Evolutionary conservation across 2,329 filamentous ascomycete species (phyloP), one percentile per base, ranked within the genome.

Genomic region (Corynespora cassiicola): DNA sequence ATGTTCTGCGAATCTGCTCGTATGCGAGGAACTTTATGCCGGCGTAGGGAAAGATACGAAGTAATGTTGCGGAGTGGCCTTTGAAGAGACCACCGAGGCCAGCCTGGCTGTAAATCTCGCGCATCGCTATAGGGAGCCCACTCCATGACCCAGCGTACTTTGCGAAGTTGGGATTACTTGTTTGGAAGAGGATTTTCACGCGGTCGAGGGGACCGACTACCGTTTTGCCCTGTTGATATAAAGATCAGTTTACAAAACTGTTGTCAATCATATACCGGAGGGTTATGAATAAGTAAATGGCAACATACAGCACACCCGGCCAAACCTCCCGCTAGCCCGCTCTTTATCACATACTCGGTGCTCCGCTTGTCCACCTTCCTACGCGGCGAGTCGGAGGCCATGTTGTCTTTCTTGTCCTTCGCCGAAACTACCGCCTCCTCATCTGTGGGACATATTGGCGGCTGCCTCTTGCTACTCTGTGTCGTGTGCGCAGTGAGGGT

Each of bases 11-110:
- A 50, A 96, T 89, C 70, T 99, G 94, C 69, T 99, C 94, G 73
- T 99, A 99, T 29, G 92, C 91, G 26, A 99, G 81, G 63, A 99
- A 99, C 64, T 99, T 99, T 71, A 97, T 96, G 29, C 88, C 92
- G 11, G 92, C 94, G 68, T 99, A 99, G 5, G 94, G 94, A 58
- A 97, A 99, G 48, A 99, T 95, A 50, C 94, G 86, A 35, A 97
- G 78, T 3, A 99, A 76, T 0, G 94, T 99, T 3, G 91, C 94
- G 4, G 90, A 96, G 68, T 99, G 94, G 6, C 94, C 94, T 35
- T 94, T 87, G 72, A 90, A 99, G 6, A 99, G 78, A 1, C 94
- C 94, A 8, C 76, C 66, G 2, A 80, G 51, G 23, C 94, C 94
- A 47, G 95, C 87, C 29, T 82, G 75, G 16, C 69, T 73, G 57